Evolutionary conservation across 2,329 filamentous ascomycete species (phyloP).

Genomic region (Ophiostoma sp.): DNA sequence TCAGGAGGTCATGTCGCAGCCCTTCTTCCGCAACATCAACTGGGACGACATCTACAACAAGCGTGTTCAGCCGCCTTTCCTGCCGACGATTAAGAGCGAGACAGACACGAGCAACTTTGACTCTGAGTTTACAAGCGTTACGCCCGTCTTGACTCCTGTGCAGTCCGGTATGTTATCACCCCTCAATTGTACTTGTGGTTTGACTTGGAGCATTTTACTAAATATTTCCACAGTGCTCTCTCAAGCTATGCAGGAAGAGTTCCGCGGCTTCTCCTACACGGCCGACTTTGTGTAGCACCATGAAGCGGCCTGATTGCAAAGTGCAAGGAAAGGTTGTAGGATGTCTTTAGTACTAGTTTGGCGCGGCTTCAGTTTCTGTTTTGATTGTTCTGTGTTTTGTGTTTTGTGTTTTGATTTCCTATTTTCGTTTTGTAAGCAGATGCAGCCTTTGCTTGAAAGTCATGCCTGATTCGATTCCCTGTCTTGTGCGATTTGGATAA

Average conservation of each 20-base stretch:
- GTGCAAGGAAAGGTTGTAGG: not conserved
- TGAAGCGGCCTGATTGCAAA: not conserved
- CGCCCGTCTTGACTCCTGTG: conserved; percentile 91
- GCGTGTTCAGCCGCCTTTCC: conserved; percentile 79
- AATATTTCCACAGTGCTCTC: conserved; percentile 69
- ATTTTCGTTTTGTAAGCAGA: not conserved
- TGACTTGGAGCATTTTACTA: not conserved
- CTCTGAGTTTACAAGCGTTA: conserved; percentile 96
- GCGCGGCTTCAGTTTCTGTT: not conserved
- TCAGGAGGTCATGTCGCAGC: conserved; percentile 97
- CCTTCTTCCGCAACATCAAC: conserved; percentile 95
- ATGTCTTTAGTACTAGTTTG: not conserved
- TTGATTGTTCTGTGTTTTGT: not conserved
- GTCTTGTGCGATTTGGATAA: conserved; percentile 14
- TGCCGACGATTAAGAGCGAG: conserved; percentile 81
- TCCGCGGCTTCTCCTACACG: conserved; percentile 97
- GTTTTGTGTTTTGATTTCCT: not conserved
- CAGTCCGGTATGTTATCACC: conserved; percentile 67
- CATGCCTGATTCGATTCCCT: no score
- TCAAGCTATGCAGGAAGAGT: conserved; percentile 98
- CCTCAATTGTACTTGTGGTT: conserved; percentile 34
- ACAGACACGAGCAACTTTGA: conserved; percentile 99
- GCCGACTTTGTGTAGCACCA: conserved; percentile 69
- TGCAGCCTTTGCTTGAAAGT: conserved; percentile 10
- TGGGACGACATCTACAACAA: conserved; percentile 99